Evolutionary conservation across 805 yeast species (phyloP), one percentile per base, ranked within the genome.

Genomic region (Kodamaea neixiangensis): DNA sequence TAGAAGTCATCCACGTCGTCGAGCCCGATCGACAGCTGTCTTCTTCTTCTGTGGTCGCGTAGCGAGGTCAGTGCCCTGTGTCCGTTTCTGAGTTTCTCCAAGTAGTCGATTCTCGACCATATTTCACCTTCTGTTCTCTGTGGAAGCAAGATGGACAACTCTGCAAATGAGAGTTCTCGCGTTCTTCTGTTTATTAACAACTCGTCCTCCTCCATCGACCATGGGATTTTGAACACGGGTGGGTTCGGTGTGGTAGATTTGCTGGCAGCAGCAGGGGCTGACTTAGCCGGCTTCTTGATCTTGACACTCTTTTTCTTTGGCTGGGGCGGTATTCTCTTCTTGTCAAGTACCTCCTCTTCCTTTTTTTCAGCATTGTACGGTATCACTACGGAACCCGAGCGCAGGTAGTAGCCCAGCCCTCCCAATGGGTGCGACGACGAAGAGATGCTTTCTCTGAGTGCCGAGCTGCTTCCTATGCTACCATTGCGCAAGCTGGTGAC

Each of bases 71-170:
- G 55, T 5, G 68, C 49, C 17, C 67, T 54, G 46, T 60, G 65
- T 2, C 75, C 75, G 51, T 69, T 71, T 42, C 71, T 55, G 14
- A 71, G 59, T 49, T 66, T 70, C 52, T 69, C 75, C 37, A 83
- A 62, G 46, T 75, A 68, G 45, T 75, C 80, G 18, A 87, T 79
- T 54, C 94, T 75, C 35, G 78, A 67, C 74, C 80, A 76, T 40
- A 90, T 90, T 58, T 89, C 94, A n/a, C 75, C 75, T 62, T 87
- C 91, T 0, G 94, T 76, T 55, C 89, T 79, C 51, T 78, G 79
- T 13, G 94, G 93, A 40, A 90, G 71, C 47, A 90, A 67, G 31
- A 89, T 84, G 13, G 86, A 78, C 35, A 90, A 71, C 67, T 90
- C 97, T 14, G 85, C 86, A 59, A 86, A 76, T 31, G 86, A 79